Evolutionary conservation across 306 rosid species (phyloP).

Genomic region (Ziziphus jujuba): DNA sequence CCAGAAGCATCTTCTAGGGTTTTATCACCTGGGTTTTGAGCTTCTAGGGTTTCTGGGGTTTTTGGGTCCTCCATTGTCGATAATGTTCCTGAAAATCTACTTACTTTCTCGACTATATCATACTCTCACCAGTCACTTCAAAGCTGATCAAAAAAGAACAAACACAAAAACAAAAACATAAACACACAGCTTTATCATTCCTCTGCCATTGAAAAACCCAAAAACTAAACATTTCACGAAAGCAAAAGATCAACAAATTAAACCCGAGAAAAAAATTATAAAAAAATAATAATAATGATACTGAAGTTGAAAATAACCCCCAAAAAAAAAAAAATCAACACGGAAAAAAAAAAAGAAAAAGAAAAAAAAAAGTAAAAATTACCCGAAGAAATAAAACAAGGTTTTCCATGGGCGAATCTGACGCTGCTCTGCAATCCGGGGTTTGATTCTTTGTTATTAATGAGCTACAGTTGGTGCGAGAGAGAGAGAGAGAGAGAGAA

Average conservation of each 20-base stretch:
- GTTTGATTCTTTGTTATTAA: too few relatives aligned
- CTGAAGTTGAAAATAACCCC: too few relatives aligned
- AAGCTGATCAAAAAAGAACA: constrained; percentile 21
- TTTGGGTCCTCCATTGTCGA: constrained; percentile 40
- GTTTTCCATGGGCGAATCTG: not conserved
- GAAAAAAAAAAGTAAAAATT: not conserved
- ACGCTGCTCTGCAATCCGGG: not conserved
- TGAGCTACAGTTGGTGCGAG: not conserved
- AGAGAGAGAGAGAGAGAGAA: not conserved
- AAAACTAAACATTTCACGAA: not conserved
- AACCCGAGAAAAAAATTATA: not conserved
- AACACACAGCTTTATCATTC: not conserved
- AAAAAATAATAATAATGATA: not conserved
- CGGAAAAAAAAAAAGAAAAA: not conserved
- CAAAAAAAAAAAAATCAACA: not conserved
- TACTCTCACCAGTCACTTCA: constrained; percentile 16
- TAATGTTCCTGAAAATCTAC: constrained; percentile 3
- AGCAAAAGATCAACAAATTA: not conserved
- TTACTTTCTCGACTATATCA: not conserved
- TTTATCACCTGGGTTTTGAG: constrained; percentile 30
- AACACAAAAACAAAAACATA: not conserved
- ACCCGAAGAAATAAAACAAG: not conserved
- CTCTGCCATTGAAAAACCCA: not conserved
- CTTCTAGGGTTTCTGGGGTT: constrained; percentile 50
- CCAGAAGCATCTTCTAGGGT: constrained; percentile 30